Percentiles rank a stretch among this genome's conserved stretches.
These are phyloP conservation scores for Lasiodiplodia citricola DNA, from an alignment of 2,329 filamentous ascomycete species.

Conservation along the genomic window DNA sequence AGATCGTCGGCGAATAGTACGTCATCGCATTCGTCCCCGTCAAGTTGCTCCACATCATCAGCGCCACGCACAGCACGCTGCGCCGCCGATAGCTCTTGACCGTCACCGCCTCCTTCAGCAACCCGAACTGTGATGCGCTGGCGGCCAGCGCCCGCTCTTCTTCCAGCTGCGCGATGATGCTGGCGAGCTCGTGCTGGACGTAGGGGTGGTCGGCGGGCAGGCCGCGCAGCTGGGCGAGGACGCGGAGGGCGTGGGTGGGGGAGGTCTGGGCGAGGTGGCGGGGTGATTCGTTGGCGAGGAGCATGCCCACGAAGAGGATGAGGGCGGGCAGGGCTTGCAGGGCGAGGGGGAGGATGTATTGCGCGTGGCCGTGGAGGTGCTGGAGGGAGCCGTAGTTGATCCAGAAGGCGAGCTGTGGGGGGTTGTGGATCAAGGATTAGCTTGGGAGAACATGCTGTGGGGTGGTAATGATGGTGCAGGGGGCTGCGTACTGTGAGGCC, in stretches of 20 bases:
- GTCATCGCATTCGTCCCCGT: not conserved
- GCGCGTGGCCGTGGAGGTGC: conserved; percentile 50
- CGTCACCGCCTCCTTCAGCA: conserved; percentile 12
- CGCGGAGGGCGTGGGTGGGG: conserved; percentile 50
- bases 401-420: conserved; percentile 45
- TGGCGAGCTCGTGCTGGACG: conserved; percentile 62
- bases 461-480: conserved; percentile 67
- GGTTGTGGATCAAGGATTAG: conserved; percentile 37
- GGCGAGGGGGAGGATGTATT: conserved; percentile 69
- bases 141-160: conserved; percentile 67
- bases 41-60: conserved; percentile 20
- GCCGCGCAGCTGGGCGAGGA: conserved; percentile 30
- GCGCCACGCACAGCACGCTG: conserved; percentile 41
- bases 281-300: conserved; percentile 45
- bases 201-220: conserved; percentile 50
- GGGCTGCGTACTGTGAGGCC: conserved; percentile 69
- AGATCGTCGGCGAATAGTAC: not conserved
- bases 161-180: not conserved
- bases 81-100: conserved; percentile 38
- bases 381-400: conserved; percentile 51
- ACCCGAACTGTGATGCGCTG: conserved; percentile 6
- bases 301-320: conserved; percentile 42
- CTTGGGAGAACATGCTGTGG: conserved; percentile 45
- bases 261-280: conserved; percentile 39
- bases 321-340: conserved; percentile 50